Percentiles rank a stretch among this genome's conserved stretches.
Evolutionary conservation across 768 basidiomycete species (phyloP).

Genomic region (Psilocybe tampanensis): DNA sequence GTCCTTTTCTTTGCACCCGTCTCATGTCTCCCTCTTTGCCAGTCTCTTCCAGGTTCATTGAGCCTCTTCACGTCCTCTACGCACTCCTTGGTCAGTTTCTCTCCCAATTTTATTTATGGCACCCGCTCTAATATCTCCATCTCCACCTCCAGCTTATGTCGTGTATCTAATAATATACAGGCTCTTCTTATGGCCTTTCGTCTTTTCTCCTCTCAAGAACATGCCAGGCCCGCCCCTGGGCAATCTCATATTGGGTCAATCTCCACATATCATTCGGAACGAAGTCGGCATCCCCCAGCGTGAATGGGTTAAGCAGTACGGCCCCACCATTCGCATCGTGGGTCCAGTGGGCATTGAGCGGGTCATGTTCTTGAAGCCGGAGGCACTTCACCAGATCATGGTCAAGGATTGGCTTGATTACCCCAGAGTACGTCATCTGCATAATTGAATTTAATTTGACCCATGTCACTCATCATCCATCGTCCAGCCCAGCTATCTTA

Average conservation of each 20-base stretch:
- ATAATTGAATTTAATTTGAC: not conserved
- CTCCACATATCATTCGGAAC: slow-evolving; percentile 34
- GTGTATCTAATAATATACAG: slow-evolving; percentile 19
- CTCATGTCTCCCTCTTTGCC: slow-evolving; percentile 7
- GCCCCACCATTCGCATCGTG: slow-evolving; percentile 43
- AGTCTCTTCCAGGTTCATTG: slow-evolving; percentile 2
- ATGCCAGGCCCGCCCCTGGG: slow-evolving; percentile 30
- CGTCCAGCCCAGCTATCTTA: slow-evolving; percentile 43
- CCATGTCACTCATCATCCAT: not conserved
- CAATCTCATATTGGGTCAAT: slow-evolving; percentile 38
- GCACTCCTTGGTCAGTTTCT: slow-evolving; percentile 11
- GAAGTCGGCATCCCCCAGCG: slow-evolving; percentile 47
- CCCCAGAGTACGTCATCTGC: slow-evolving; percentile 33
- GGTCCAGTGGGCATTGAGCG: slow-evolving; percentile 48
- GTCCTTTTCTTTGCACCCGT: not conserved
- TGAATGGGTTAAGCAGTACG: slow-evolving; percentile 48
- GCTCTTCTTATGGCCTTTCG: slow-evolving; percentile 31
- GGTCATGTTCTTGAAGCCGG: slow-evolving; percentile 43
- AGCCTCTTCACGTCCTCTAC: slow-evolving; percentile 12
- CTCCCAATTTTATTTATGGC: not conserved
- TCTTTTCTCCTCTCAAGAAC: slow-evolving; percentile 31
- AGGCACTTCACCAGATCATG: slow-evolving; percentile 44
- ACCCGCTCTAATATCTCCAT: not conserved
- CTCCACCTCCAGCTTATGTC: slow-evolving; percentile 11
- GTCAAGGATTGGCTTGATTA: slow-evolving; percentile 46